Evolutionary conservation across 352 stramenopile species (phyloP).

Genomic region (Pythium dissotocum): DNA sequence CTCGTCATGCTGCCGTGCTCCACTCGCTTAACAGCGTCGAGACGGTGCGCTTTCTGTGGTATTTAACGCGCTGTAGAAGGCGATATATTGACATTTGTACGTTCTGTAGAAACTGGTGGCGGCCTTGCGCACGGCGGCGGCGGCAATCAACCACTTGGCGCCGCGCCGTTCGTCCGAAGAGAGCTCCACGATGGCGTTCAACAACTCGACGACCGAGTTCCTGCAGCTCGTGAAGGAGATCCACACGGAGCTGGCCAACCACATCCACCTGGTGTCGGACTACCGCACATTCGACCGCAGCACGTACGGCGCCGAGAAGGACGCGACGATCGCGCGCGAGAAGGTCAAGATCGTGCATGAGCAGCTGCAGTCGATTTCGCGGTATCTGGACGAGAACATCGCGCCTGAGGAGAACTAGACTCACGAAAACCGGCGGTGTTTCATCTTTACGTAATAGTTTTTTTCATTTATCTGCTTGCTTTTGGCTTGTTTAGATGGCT

Average conservation of each 20-base stretch:
- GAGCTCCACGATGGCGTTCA: constrained; percentile 72
- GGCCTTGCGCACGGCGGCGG: constrained; percentile 63
- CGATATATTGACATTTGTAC: neutral
- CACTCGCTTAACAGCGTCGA: constrained; percentile 75
- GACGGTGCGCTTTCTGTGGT: constrained; percentile 42
- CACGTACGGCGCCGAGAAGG: constrained; percentile 84
- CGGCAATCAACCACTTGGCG: constrained; percentile 66
- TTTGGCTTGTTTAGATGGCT: neutral
- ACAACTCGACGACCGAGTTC: constrained; percentile 78
- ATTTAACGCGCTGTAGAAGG: neutral
- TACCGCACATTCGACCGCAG: constrained; percentile 83
- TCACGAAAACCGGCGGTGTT: neutral
- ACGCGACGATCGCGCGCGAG: constrained; percentile 70
- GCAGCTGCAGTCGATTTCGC: constrained; percentile 74
- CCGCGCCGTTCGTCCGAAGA: constrained; percentile 65
- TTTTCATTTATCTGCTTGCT: constrained; percentile 9
- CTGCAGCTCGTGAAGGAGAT: constrained; percentile 87
- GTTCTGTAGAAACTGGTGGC: constrained; percentile 72
- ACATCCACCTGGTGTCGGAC: constrained; percentile 86
- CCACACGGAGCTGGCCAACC: constrained; percentile 76
- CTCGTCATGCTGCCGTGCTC: constrained; percentile 74
- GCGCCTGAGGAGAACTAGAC: constrained; percentile 56
- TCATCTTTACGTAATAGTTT: neutral
- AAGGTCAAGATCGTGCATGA: constrained; percentile 81
- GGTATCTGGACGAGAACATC: constrained; percentile 79